Percentiles rank a stretch among this genome's conserved stretches.
These are phyloP conservation scores for Pichia sp. DNA, from an alignment of 1,139 yeast species.

Conservation along the genomic window DNA sequence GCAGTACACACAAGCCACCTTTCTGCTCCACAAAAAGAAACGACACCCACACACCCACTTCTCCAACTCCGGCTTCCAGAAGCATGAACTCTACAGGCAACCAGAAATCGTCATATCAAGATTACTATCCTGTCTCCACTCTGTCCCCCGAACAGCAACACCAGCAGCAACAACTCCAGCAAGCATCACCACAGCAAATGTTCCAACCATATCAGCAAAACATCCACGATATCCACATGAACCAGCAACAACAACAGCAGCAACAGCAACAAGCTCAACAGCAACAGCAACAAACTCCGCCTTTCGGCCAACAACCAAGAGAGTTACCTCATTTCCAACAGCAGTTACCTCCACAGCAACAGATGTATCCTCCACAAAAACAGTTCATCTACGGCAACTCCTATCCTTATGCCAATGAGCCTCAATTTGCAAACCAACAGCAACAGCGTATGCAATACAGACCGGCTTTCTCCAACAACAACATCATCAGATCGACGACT, in stretches of 20 bases:
- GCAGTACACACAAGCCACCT: no score
- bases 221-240: background rate
- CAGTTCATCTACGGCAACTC: background rate
- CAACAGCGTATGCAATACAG: background rate
- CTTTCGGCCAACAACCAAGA: no score
- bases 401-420: background rate
- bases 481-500: no score
- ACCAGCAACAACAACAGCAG: background rate
- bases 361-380: background rate
- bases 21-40: no score
- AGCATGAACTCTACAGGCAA: no score
- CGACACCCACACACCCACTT: background rate
- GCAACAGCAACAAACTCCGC: background rate
- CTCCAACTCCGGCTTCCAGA: background rate
- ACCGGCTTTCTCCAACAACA: no score
- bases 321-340: background rate
- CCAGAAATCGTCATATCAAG: no score
- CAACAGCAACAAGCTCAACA: background rate
- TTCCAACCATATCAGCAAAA: background rate
- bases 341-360: background rate
- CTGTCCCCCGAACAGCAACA: background rate
- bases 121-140: no score
- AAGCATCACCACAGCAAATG: background rate
- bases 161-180: background rate
- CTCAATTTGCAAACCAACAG: background rate